Base-by-base conservation (phyloP, 352 stramenopile species). In the Phytophthora fragariae region DNA sequence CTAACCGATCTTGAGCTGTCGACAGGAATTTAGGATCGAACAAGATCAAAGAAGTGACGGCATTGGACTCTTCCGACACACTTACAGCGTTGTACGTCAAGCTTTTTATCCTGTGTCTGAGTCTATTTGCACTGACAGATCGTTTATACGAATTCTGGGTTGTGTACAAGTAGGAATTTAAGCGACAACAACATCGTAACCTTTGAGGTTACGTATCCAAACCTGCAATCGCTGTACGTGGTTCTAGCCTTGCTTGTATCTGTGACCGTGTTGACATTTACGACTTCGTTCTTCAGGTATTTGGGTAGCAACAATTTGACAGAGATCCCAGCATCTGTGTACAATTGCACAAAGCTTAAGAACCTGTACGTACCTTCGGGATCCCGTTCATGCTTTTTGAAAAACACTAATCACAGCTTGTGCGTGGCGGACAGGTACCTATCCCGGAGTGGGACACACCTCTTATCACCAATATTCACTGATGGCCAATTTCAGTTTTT, bases 121-220 rank as follows among this genome's bases (percentile, higher is more conserved):
- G 5, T 46, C 37, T 17, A 10, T 50, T 21, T 24, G 17, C 17
- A n/a, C 17, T 24, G 14, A 21, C 17, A 21, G 17, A 21, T 50
- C 44, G 19, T 50, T 21, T 50, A 17, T 12, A 24, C 44, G 17
- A 50, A 46, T 50, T 19, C 17, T 24, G 44, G 3, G 31, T 27
- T 61, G 11, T 63, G 5, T 21, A 21, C 19, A 21, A 21, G 19
- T 21, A 79, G 72, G 53, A 72, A 68, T 33, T 53, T 79, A 53
- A 75, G 61, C 2, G 53, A 73, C 44, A 79, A 75, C 55, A 21
- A 46, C 11, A 57, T 79, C 39, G 39, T 53, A 15, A 79, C 29
- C n/a, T 91, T 88, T 57, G 70, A 88, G 39, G 84, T 68, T 21
- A 57, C 60, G 6, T 90, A 88, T 53, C 67, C 80, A 6, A 80